These are phyloP conservation scores for Rhododendron molle DNA, from an alignment of 148 eudicot genomes.

Conservation along the genomic window DNA sequence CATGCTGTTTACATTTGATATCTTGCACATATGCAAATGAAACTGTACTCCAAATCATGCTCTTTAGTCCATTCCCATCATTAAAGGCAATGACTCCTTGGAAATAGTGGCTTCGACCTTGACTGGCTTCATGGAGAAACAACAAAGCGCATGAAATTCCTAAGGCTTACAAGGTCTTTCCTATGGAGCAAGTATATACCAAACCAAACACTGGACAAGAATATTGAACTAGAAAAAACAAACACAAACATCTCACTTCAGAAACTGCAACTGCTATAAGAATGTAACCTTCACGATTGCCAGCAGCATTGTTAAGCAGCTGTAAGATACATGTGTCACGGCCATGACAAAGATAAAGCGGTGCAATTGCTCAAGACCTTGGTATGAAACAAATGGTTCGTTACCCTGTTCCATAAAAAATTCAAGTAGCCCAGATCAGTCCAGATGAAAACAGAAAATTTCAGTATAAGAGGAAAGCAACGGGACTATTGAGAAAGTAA, in stretches of 20 bases:
- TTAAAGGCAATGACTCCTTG: neutral
- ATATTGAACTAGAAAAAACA: neutral
- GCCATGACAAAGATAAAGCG: constrained; percentile 99
- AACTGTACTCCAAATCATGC: neutral
- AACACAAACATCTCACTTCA: neutral
- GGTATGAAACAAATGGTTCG: constrained; percentile 90
- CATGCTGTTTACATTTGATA: neutral
- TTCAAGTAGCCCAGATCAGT: neutral
- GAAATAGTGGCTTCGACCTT: neutral
- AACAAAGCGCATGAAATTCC: neutral
- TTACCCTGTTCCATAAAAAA: constrained; percentile 45
- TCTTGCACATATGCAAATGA: neutral
- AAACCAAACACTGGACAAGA: neutral
- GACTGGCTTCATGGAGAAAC: neutral
- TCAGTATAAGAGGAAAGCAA: neutral
- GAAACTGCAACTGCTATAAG: constrained; percentile 12
- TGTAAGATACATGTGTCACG: constrained; percentile 89
- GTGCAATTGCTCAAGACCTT: constrained; percentile 98
- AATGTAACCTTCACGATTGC: constrained; percentile 83
- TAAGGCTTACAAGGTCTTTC: constrained; percentile 1
- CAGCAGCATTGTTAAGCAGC: constrained; percentile 97
- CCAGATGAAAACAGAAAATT: neutral
- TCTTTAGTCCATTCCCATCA: neutral
- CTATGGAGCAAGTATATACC: neutral
- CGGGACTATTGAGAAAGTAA: neutral